Evolutionary conservation across 2,329 filamentous ascomycete species (phyloP), one percentile per base, ranked within the genome.

Genomic region (Fonsecaea multimorphosa): DNA sequence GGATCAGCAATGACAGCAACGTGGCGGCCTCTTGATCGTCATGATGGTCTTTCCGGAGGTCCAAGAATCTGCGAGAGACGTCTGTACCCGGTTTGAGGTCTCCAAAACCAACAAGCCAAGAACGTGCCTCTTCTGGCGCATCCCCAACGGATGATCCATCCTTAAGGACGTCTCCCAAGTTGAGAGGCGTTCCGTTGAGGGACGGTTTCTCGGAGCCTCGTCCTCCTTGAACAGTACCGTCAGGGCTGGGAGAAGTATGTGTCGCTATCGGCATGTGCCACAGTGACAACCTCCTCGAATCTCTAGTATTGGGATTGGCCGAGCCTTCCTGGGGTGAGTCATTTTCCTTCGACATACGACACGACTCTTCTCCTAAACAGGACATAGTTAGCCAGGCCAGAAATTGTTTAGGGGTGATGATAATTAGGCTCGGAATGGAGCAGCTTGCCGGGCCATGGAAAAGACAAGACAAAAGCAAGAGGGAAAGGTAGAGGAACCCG

Each of bases 261-360:
- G 51, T 38, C 52, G 63, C 58, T 12, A 56, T 58, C 1, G 64
- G 51, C 31, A 61, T 29, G 51, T 64, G 64, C 64, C 63, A 64
- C 6, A 66, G 44, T 4, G 67, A 68, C 51, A 63, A 29, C 19
- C 63, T 64, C 46, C 61, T 64, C 3, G 57, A 34, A 7, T 68
- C 61, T 58, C 65, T 58, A 6, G 53, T 16, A 56, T 56, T 61
- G 46, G 62, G 29, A 56, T 51, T 56, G 55, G 65, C 52, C 44
- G 65, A 55, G 62, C 65, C 63, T 65, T 63, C 61, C 54, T 67
- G 53, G 44, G 56, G 52, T 31, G 65, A 53, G 44, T 61, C 67
- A 67, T 69, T 69, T 61, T 61, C 67, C 46, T 59, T 67, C 61
- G 67, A 69, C 67, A 69, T 69, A 69, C 67, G 67, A 69, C 59